Percentiles rank a stretch among this genome's conserved stretches.
These are phyloP conservation scores for Xylaria sp. DNA, from an alignment of 2,329 filamentous ascomycete genomes.

Conservation along the genomic window DNA sequence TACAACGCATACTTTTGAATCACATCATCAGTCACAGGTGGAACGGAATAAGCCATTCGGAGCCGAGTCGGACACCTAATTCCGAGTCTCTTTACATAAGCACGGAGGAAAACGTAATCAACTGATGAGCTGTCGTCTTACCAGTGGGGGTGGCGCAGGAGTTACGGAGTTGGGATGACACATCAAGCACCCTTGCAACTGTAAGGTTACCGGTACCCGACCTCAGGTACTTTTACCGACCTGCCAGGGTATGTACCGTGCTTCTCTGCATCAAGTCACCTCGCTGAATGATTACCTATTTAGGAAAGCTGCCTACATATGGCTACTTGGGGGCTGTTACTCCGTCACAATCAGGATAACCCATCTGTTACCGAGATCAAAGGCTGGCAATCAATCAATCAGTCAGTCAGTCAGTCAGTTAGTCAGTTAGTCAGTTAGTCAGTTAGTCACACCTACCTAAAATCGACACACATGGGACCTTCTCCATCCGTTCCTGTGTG, in stretches of 20 bases:
- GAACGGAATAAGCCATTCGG: slow-evolving; percentile 4
- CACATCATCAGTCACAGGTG: neutral
- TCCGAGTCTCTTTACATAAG: slow-evolving; percentile 16
- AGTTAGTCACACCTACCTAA: slow-evolving; percentile 6
- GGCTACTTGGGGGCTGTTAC: slow-evolving; percentile 3
- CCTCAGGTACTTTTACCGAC: neutral
- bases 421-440: neutral
- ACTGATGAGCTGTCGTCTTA: slow-evolving; percentile 26
- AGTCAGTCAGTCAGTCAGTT: neutral
- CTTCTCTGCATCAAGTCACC: no score
- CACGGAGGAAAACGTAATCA: slow-evolving; percentile 25
- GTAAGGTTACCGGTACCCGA: neutral
- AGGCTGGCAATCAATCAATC: neutral
- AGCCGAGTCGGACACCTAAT: neutral
- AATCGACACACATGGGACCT: neutral
- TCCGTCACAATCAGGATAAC: slow-evolving; percentile 22
- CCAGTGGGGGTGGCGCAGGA: slow-evolving; percentile 18
- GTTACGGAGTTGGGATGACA: slow-evolving; percentile 1
- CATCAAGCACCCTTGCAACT: neutral
- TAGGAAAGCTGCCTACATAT: neutral
- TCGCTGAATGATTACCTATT: neutral
- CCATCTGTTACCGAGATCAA: slow-evolving; percentile 16
- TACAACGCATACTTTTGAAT: neutral
- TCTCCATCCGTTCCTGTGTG: neutral
- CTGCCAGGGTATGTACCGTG: no score